These are phyloP conservation scores for Eucalyptus polybractea DNA, from an alignment of 345 rosid genomes.

Conservation along the genomic window DNA sequence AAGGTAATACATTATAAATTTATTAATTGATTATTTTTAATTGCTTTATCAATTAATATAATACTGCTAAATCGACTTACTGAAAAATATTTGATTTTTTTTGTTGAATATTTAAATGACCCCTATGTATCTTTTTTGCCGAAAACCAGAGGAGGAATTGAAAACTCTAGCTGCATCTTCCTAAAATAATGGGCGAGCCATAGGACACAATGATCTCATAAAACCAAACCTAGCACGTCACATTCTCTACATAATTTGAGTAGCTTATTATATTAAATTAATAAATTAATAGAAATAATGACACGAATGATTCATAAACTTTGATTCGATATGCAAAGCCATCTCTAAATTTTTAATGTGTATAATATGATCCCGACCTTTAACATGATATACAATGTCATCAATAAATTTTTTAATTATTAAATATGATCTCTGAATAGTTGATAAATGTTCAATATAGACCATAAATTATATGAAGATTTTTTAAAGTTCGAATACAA, in stretches of 20 bases:
- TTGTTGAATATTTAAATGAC: neutral
- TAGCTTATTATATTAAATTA: neutral
- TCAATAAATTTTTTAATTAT: rapidly evolving
- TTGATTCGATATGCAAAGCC: neutral
- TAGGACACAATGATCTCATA: neutral
- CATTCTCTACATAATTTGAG: neutral
- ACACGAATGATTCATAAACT: neutral
- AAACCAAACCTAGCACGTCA: neutral
- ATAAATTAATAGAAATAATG: neutral
- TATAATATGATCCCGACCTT: neutral
- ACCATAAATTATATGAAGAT: neutral
- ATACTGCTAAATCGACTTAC: neutral
- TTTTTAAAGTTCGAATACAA: rapidly evolving
- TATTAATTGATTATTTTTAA: neutral
- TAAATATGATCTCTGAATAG: rapidly evolving
- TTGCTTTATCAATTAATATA: neutral
- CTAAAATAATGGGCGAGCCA: neutral
- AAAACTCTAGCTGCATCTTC: neutral
- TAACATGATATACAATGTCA: neutral
- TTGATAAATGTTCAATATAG: neutral
- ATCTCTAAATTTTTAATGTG: rapidly evolving
- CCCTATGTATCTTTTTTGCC: neutral
- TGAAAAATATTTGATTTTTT: neutral
- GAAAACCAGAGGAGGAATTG: neutral
- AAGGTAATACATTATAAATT: neutral